A percentile compares a stretch with the other conserved stretches of the same genome.
Evolutionary conservation across 2,329 filamentous ascomycete species (phyloP).

Genomic region (Ascocoryne sarcoides): DNA sequence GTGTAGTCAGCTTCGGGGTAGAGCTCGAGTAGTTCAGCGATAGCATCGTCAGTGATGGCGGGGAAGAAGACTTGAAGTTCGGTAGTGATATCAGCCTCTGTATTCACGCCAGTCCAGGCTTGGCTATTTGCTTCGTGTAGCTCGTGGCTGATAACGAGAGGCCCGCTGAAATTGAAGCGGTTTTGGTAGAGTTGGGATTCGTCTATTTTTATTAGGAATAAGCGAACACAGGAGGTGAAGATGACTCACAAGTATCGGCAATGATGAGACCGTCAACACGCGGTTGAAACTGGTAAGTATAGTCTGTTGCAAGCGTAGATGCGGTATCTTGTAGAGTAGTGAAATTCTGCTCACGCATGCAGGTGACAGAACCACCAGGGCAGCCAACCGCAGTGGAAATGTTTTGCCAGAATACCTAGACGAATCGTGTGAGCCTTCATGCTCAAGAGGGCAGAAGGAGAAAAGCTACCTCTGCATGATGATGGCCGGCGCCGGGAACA

Average conservation of each 20-base stretch:
- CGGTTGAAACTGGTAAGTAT: conserved; percentile 30
- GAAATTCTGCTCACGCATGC: conserved; percentile 28
- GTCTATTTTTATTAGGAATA: conserved; percentile 12
- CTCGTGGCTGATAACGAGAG: conserved; percentile 30
- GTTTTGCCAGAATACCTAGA: conserved; percentile 25
- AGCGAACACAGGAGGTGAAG: not conserved
- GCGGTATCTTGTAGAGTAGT: conserved; percentile 25
- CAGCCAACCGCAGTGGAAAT: conserved; percentile 28
- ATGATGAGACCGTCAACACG: conserved; percentile 31
- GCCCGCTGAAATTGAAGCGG: conserved; percentile 30
- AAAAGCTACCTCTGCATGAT: conserved; percentile 22
- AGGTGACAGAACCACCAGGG: conserved; percentile 23
- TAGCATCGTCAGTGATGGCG: conserved; percentile 27
- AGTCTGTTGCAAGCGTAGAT: conserved; percentile 18
- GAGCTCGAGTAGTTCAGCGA: conserved; percentile 25
- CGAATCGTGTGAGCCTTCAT: not conserved
- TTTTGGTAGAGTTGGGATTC: conserved; percentile 31
- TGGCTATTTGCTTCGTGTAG: conserved; percentile 29
- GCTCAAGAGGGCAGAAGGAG: not conserved
- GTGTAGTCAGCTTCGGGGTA: conserved; percentile 30
- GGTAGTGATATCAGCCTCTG: conserved; percentile 26
- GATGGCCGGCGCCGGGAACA: conserved; percentile 30
- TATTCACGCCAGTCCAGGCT: conserved; percentile 27
- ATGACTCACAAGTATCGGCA: conserved; percentile 25
- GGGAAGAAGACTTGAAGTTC: conserved; percentile 29